Evolutionary conservation across 202 grass and related monocot genomes (phyloP).

Genomic region (Dendrocalamus latiflorus): DNA sequence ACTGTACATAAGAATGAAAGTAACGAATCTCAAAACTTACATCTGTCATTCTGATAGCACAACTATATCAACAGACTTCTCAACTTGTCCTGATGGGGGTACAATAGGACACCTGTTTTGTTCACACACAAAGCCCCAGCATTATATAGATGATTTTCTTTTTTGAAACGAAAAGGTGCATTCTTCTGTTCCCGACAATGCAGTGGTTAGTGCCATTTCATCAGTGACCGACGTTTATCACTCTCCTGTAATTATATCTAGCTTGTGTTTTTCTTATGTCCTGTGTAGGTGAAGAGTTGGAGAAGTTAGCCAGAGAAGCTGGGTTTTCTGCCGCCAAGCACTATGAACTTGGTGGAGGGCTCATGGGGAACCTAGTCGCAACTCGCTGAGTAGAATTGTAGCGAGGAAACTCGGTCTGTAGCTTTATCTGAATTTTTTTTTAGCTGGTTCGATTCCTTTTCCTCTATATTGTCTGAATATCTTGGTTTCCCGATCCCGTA

Average conservation of each 20-base stretch:
- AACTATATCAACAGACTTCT: not conserved
- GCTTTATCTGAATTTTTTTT: not conserved
- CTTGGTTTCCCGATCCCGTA: not conserved
- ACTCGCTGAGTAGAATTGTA: conserved; percentile 34
- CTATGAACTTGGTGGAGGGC: conserved; percentile 74
- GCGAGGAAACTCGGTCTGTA: not conserved
- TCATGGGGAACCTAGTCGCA: conserved; percentile 77
- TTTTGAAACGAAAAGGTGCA: not conserved
- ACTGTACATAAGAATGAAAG: not conserved
- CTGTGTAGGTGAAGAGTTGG: conserved; percentile 65
- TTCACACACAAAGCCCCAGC: not conserved
- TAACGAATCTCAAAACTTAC: not conserved
- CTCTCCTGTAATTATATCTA: not conserved
- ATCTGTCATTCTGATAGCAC: not conserved
- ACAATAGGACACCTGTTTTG: not conserved
- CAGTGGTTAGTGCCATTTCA: not conserved
- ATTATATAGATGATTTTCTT: not conserved
- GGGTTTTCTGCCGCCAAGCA: conserved; percentile 68
- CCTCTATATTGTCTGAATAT: not conserved
- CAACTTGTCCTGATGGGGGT: not conserved
- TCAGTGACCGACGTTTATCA: not conserved
- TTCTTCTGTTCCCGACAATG: not conserved
- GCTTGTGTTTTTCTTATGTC: not conserved
- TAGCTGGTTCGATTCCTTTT: not conserved
- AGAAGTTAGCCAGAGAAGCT: conserved; percentile 61